phyloP scores from a whole-genome alignment of 1,139 yeast genomes.

The Pichia sp. region DNA sequence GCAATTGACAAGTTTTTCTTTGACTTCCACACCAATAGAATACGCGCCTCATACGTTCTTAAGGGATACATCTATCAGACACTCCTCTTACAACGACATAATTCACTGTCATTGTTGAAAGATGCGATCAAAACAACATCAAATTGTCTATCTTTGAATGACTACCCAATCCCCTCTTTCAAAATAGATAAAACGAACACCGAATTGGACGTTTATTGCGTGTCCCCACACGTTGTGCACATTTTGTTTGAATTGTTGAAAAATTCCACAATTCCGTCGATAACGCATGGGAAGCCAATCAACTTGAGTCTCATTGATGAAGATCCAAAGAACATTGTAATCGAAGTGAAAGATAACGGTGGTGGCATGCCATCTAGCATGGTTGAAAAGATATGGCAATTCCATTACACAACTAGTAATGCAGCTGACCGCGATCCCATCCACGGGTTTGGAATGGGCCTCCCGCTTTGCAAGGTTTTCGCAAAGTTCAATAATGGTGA shows the following conservation, averaged over 20 bases:
- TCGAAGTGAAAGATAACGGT: constrained; percentile 21
- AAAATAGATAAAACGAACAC: constrained; percentile 3
- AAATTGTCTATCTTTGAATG: constrained; percentile 20
- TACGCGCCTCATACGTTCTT: constrained; percentile 20
- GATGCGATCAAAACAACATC: constrained; percentile 19
- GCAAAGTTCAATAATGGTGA: constrained; percentile 21
- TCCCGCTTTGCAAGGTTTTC: constrained; percentile 24
- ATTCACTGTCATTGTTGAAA: constrained; percentile 12
- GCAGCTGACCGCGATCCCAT: constrained; percentile 22
- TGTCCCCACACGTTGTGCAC: constrained; percentile 24
- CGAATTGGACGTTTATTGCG: constrained; percentile 14
- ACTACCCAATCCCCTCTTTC: constrained; percentile 24
- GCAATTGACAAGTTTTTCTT: constrained; percentile 18
- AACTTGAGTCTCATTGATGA: constrained; percentile 10
- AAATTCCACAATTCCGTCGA: constrained; percentile 25
- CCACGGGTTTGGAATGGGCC: constrained; percentile 27
- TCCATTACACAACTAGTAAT: constrained; percentile 25
- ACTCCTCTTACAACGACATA: constrained; percentile 13
- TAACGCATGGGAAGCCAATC: constrained; percentile 17
- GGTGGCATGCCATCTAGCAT: constrained; percentile 22
- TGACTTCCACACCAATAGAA: constrained; percentile 20
- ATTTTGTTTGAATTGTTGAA: constrained; percentile 25
- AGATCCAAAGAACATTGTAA: constrained; percentile 6
- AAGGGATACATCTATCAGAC: constrained; percentile 17
- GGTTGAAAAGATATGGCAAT: constrained; percentile 23